Evolutionary conservation across 1,284 basidiomycete genomes (phyloP), one percentile per base, ranked within the genome.

Genomic region (Ganoderma leucocontextum): DNA sequence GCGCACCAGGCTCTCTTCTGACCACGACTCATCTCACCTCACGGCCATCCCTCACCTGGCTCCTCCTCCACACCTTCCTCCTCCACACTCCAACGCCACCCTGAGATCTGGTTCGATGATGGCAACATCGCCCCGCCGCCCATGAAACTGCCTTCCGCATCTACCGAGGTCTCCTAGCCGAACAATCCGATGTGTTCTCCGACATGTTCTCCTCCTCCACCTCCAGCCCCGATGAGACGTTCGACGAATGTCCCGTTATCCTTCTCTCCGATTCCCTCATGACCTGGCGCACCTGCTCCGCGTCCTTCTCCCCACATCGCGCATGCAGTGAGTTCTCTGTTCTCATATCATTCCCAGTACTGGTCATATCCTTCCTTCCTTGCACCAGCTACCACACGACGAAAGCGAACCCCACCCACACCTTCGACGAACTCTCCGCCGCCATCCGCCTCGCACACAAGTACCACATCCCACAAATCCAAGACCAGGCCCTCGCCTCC

Each of bases 191-290:
- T 0, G 63, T 75, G 0, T 75, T 75, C 25, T 41, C 58, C 1
- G 72, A 72, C 38, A 60, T 76, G 58, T 74, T 76, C 35, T 38
- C 63, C 2, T 33, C 73, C 4, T 68, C 73, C 15, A 68, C 60
- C n/a, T 65, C 75, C 1, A n/a, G 39, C 3, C 41, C 62, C 22
- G 57, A 65, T 38, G 55, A 61, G 39, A 57, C 38, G 0, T 39
- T 71, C 15, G 63, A 73, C 5, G 69, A 62, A 9, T 74, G 72
- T 52, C 64, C 65, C 4, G 19, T 72, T 1, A 67, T 76, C 6
- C 53, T 63, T 8, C 53, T 73, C 0, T 61, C 66, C 4, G 74
- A 76, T 63, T 35, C 65, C 33, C 64, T 8, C 39, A 64, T 9
- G 67, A 71, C 22, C 57, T 71, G 9, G n/a, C 52, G 6, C 42